Conservation (phyloP, 2,329 filamentous ascomycete species). For the Pestalotiopsis sp. region DNA sequence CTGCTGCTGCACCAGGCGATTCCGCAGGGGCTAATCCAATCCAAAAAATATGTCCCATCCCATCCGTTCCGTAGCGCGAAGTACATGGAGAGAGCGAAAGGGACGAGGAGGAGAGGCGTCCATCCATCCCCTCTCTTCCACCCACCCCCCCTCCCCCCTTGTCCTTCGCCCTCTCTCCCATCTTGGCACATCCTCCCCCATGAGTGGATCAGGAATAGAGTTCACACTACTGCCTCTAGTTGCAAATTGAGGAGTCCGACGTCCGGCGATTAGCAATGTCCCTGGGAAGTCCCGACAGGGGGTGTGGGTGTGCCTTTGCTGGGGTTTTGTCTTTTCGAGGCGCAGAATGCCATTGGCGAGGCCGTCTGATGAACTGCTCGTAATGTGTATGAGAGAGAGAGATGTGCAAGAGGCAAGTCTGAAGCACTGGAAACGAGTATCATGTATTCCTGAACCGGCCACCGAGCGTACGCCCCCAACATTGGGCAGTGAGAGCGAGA, state of each 20-base stretch:
- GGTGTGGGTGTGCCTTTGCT: not conserved
- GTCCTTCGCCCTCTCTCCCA: too few relatives aligned
- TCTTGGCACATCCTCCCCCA: not conserved
- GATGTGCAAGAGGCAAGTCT: not conserved
- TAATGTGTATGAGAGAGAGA: not conserved
- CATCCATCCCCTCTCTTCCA: not conserved
- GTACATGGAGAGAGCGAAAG: not conserved
- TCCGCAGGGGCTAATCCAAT: not conserved
- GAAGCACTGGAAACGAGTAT: slow-evolving; percentile 2
- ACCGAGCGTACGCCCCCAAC: not conserved
- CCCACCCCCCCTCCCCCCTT: not conserved
- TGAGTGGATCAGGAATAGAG: slow-evolving; percentile 15
- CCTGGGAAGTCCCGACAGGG: slow-evolving; percentile 16
- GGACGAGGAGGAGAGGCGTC: not conserved
- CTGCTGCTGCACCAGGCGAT: not conserved
- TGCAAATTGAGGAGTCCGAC: slow-evolving; percentile 11
- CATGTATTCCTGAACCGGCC: not conserved
- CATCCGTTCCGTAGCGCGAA: not conserved
- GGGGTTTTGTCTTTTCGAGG: not conserved
- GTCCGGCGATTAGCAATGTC: slow-evolving; percentile 13
- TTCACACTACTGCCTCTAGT: slow-evolving; percentile 16
- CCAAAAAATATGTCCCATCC: not conserved
- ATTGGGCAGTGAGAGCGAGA: not conserved
- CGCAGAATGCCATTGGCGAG: not conserved
- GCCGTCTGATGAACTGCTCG: not conserved